These are phyloP conservation scores for Meira miltonrushii DNA, from an alignment of 1,284 basidiomycete genomes.

Conservation along the genomic window DNA sequence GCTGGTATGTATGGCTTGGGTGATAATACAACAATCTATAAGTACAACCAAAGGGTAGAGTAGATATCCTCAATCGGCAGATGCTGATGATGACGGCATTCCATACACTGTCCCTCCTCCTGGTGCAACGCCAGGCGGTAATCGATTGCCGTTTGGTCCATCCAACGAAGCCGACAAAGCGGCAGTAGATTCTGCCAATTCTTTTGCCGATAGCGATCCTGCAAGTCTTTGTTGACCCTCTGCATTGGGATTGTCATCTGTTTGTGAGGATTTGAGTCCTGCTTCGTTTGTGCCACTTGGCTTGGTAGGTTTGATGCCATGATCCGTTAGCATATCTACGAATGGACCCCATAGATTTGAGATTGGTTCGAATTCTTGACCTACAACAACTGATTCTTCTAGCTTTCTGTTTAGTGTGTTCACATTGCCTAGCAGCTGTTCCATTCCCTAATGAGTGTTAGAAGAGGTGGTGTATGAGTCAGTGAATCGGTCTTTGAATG, in stretches of 20 bases:
- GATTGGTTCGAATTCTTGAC: constrained; percentile 85
- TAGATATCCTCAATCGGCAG: too few species aligned
- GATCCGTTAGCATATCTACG: constrained; percentile 65
- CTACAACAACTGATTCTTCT: constrained; percentile 85
- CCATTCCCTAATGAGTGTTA: constrained; percentile 66
- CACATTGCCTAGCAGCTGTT: constrained; percentile 74
- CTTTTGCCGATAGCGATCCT: too few species aligned
- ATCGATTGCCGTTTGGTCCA: not conserved
- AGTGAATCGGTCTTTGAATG: not conserved
- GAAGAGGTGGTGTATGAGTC: not conserved
- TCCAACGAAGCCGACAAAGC: too few species aligned
- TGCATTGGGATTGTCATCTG: not conserved
- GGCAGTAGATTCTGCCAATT: too few species aligned
- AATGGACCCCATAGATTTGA: constrained; percentile 79
- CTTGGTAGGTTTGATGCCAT: constrained; percentile 22
- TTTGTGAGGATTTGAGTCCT: constrained; percentile 12
- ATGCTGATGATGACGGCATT: not conserved
- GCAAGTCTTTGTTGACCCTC: not conserved
- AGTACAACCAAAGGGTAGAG: too few species aligned
- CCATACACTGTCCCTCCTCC: constrained; percentile 21
- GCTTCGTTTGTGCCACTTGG: not conserved
- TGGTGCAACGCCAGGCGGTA: constrained; percentile 21
- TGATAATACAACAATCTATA: too few species aligned
- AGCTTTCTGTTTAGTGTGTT: constrained; percentile 86
- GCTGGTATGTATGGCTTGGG: not conserved